Evolutionary conservation across 2,329 filamentous ascomycete species (phyloP), one percentile per base, ranked within the genome.

Genomic region (Albifimbria verrucaria): DNA sequence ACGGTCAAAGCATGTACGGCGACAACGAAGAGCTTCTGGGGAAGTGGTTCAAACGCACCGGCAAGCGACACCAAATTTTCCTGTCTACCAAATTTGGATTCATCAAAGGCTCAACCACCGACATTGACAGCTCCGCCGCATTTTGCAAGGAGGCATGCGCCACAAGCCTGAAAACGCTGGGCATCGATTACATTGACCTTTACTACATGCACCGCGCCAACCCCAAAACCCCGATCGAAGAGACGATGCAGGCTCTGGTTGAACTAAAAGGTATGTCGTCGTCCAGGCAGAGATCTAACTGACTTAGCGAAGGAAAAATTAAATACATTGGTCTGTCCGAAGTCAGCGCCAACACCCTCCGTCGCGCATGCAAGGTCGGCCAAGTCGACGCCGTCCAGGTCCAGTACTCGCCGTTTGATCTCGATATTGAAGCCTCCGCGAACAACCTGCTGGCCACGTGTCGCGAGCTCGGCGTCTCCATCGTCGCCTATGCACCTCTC

Each of bases 391-490:
- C 77, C 3, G 66, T 79, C 1, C 78, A 83, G 59, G 68, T 82
- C 28, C 79, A 83, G 61, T 80, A 79, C 63, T 73, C 67, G 9
- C 75, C 77, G 0, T 83, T 77, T 64, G 62, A 72, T 2, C 71
- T 86, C 39, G 77, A 82, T 43, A 81, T 88, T 57, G 84, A 88
- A 62, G 75, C 72, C 20, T 66, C 67, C 7, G 64, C 67, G 0
- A 76, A 73, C 2, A 63, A 74, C 32, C 66, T 85, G 1, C 66
- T 85, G 3, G 65, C 72, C 32, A 79, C 81, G 0, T 77, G 73
- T 50, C 72, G 77, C 18, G 79, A 84, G 61, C 74, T 86, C 6
- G 81, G 81, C 2, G 69, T 81, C 0, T 69, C 79, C 1, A 68
- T 79, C 10, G 73, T 86, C 2, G 76, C 78, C 3, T 85, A 82